Percentiles rank a stretch among this genome's conserved stretches.
phyloP scores from a whole-genome alignment of 768 basidiomycete genomes.

The Mycena polygramma region DNA sequence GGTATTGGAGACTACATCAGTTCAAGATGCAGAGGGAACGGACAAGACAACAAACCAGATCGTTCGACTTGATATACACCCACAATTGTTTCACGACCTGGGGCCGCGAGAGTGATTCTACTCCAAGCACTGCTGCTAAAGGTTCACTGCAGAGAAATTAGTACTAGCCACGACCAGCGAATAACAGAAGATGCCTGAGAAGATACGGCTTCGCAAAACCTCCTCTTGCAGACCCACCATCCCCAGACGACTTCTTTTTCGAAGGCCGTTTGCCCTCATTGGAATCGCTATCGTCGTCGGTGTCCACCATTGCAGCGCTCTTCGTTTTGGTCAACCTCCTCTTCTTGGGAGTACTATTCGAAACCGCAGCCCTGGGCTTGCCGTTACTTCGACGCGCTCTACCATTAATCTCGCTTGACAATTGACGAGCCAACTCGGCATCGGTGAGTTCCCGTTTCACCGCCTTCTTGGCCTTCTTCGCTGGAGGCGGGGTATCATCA shows the following conservation, averaged over 20 bases:
- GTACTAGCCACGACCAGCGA: constrained; percentile 20
- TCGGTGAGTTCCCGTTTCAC: constrained; percentile 72
- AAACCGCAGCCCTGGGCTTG: constrained; percentile 47
- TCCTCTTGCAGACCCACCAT: constrained; percentile 68
- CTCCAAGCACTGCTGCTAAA: constrained; percentile 76
- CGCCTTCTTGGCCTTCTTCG: constrained; percentile 64
- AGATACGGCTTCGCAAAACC: constrained; percentile 85
- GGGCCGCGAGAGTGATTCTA: constrained; percentile 82
- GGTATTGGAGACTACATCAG: not conserved
- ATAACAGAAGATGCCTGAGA: constrained; percentile 66
- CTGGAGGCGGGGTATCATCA: constrained; percentile 47
- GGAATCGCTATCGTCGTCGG: constrained; percentile 66
- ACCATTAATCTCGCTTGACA: constrained; percentile 79
- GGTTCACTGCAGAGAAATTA: constrained; percentile 66
- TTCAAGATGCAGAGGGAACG: not conserved
- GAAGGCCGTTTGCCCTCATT: constrained; percentile 50
- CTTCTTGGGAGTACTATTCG: constrained; percentile 59
- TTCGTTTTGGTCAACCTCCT: constrained; percentile 59
- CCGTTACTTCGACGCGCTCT: constrained; percentile 64
- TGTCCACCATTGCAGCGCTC: constrained; percentile 66
- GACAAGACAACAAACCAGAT: constrained; percentile 51
- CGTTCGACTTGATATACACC: constrained; percentile 87
- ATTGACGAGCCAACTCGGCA: constrained; percentile 77
- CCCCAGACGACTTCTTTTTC: constrained; percentile 55
- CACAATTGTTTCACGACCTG: constrained; percentile 93